A percentile compares a stretch with the other conserved stretches of the same genome.
Evolutionary conservation across 2,329 filamentous ascomycete species (phyloP).

Genomic region (Exophiala oligosperma): DNA sequence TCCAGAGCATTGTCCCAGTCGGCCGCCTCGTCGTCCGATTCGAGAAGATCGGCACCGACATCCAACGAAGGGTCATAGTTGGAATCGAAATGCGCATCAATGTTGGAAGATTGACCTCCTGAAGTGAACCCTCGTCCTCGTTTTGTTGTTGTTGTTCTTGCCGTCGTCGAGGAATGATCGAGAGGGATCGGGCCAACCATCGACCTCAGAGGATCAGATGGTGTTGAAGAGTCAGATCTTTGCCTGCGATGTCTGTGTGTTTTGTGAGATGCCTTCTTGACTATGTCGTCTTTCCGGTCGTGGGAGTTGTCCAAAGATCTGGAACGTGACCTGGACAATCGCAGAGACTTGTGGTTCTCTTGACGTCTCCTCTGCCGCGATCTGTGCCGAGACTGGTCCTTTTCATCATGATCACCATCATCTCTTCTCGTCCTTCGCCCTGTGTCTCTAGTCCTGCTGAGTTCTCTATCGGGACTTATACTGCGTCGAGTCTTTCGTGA

Average conservation of each 20-base stretch:
- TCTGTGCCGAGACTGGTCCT: neutral
- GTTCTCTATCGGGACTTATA: conserved; percentile 10
- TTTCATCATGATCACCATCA: neutral
- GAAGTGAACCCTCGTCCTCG: conserved; percentile 69
- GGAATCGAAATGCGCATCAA: conserved; percentile 77
- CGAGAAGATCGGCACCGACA: conserved; percentile 55
- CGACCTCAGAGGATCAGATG: conserved; percentile 72
- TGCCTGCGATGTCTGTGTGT: neutral
- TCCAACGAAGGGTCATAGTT: conserved; percentile 57
- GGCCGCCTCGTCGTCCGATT: conserved; percentile 41
- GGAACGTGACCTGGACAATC: conserved; percentile 18
- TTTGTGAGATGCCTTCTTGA: neutral
- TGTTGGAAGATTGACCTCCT: conserved; percentile 54
- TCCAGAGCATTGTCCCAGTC: conserved; percentile 82
- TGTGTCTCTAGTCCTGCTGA: conserved; percentile 27
- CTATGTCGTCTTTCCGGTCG: conserved; percentile 10
- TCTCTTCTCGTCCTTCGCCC: conserved; percentile 13
- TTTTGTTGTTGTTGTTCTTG: conserved; percentile 36
- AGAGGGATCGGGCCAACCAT: conserved; percentile 70
- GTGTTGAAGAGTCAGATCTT: conserved; percentile 16
- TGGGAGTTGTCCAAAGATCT: conserved; percentile 17
- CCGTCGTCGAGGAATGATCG: conserved; percentile 2
- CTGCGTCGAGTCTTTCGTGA: neutral
- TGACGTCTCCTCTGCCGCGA: conserved; percentile 4
- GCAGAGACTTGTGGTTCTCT: conserved; percentile 17